These are phyloP conservation scores for Wallacemonas sp. DNA, from an alignment of 208 protist species.

Conservation along the genomic window DNA sequence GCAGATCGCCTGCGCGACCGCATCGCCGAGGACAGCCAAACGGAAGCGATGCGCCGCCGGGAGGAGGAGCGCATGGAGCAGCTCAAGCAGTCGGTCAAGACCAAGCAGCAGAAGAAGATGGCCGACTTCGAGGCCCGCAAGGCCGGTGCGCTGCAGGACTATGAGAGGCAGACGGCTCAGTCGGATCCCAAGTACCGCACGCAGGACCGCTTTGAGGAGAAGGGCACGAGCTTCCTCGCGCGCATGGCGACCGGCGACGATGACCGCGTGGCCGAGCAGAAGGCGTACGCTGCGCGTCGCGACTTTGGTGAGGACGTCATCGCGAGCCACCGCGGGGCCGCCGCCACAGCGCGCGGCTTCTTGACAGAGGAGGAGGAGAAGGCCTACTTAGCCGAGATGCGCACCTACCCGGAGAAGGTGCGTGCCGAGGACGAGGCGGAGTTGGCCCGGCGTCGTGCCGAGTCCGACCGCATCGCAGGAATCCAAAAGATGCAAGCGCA, in stretches of 20 bases:
- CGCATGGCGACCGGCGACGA: slow-evolving; percentile 36
- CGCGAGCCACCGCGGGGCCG: slow-evolving; percentile 26
- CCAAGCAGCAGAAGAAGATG: slow-evolving; percentile 40
- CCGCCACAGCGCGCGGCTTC: slow-evolving; percentile 57
- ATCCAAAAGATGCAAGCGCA: slow-evolving; percentile 69
- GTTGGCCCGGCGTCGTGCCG: slow-evolving; percentile 28
- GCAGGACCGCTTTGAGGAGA: slow-evolving; percentile 67
- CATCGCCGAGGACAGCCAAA: slow-evolving; percentile 25
- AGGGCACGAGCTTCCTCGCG: slow-evolving; percentile 54
- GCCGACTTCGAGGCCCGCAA: slow-evolving; percentile 56
- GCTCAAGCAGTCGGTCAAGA: slow-evolving; percentile 35
- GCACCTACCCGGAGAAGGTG: slow-evolving; percentile 45
- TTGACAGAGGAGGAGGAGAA: slow-evolving; percentile 56
- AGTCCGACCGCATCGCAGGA: slow-evolving; percentile 37
- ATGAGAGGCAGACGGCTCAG: slow-evolving; percentile 23
- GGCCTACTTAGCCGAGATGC: slow-evolving; percentile 69
- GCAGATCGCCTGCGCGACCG: slow-evolving; percentile 47
- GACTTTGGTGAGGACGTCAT: slow-evolving; percentile 22
- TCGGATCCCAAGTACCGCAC: slow-evolving; percentile 55
- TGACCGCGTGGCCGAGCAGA: slow-evolving; percentile 16
- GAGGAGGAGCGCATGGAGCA: slow-evolving; percentile 44
- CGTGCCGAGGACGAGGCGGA: slow-evolving; percentile 42
- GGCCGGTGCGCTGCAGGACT: slow-evolving; percentile 30
- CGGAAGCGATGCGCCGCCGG: slow-evolving; percentile 28
- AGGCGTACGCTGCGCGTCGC: slow-evolving; percentile 9